Conservation (phyloP, 306 rosid genomes). For the Cyclanthera cordifolia region DNA sequence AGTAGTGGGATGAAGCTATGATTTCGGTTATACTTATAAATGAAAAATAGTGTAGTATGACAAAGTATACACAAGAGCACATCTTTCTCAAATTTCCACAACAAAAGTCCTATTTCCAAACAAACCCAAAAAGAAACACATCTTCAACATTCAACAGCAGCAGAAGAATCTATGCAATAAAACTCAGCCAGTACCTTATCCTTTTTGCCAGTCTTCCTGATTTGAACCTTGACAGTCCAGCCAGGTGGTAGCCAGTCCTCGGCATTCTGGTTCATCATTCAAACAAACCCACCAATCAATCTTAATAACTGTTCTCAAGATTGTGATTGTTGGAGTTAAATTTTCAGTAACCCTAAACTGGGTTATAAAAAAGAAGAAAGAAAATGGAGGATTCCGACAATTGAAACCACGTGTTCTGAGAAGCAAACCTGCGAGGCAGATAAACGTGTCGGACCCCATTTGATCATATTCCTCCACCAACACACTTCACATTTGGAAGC, state of each 20-base stretch:
- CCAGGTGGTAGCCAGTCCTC: slow-evolving; percentile 52
- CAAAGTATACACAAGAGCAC: neutral
- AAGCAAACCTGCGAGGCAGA: neutral
- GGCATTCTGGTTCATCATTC: slow-evolving; percentile 36
- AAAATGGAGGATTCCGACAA: slow-evolving; percentile 17
- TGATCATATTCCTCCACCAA: no score
- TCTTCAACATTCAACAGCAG: neutral
- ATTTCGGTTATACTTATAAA: no score
- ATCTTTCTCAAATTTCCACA: neutral
- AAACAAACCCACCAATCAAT: slow-evolving; percentile 11
- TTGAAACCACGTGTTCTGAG: slow-evolving; percentile 22
- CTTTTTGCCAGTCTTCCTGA: slow-evolving; percentile 48
- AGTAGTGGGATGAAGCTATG: no score
- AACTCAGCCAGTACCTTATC: slow-evolving; percentile 48
- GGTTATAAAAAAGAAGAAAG: neutral
- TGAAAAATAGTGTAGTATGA: neutral
- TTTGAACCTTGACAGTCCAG: slow-evolving; percentile 46
- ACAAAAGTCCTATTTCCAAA: neutral
- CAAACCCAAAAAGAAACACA: neutral
- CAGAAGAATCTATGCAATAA: neutral
- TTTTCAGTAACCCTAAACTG: neutral
- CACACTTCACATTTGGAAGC: neutral
- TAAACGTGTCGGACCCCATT: slow-evolving; percentile 14
- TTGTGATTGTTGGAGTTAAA: slow-evolving; percentile 11
- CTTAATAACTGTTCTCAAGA: slow-evolving; percentile 9